Evolutionary conservation across 805 yeast species (phyloP).

Genomic region (Saccharomyces cerevisiae): DNA sequence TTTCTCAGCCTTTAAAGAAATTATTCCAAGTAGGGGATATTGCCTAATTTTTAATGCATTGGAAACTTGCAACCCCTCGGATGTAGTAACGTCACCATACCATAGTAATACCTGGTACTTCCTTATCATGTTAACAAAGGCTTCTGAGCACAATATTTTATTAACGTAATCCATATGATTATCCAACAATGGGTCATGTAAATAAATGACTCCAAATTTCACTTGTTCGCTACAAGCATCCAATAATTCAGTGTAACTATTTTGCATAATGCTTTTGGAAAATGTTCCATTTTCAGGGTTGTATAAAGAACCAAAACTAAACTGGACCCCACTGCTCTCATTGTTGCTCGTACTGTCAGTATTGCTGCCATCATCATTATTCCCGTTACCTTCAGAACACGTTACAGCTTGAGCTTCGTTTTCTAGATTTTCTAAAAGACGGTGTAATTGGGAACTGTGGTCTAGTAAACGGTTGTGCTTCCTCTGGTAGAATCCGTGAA

Average conservation of each 20-base stretch:
- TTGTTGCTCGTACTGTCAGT: neutral
- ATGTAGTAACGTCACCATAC: slow-evolving; percentile 80
- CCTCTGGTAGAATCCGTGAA: slow-evolving; percentile 18
- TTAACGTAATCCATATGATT: slow-evolving; percentile 42
- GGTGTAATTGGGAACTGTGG: slow-evolving; percentile 7
- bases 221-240: slow-evolving; percentile 60
- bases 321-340: neutral
- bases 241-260: slow-evolving; percentile 75
- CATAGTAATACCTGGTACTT: slow-evolving; percentile 57
- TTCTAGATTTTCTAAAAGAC: slow-evolving; percentile 12
- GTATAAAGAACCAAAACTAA: slow-evolving; percentile 25
- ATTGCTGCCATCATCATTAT: slow-evolving; percentile 3
- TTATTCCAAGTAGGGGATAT: slow-evolving; percentile 74
- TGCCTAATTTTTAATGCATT: slow-evolving; percentile 61
- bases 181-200: slow-evolving; percentile 68
- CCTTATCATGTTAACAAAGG: slow-evolving; percentile 40
- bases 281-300: slow-evolving; percentile 15
- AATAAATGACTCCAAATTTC: slow-evolving; percentile 62
- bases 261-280: slow-evolving; percentile 35
- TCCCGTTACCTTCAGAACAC: slow-evolving; percentile 2
- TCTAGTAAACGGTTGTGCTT: slow-evolving; percentile 9
- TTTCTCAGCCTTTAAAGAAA: slow-evolving; percentile 53
- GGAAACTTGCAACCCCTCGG: slow-evolving; percentile 80
- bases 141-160: slow-evolving; percentile 44
- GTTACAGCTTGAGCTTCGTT: slow-evolving; percentile 7